Base-by-base conservation (phyloP, 108 stramenopile genomes). In the Skeletonema costatum region DNA sequence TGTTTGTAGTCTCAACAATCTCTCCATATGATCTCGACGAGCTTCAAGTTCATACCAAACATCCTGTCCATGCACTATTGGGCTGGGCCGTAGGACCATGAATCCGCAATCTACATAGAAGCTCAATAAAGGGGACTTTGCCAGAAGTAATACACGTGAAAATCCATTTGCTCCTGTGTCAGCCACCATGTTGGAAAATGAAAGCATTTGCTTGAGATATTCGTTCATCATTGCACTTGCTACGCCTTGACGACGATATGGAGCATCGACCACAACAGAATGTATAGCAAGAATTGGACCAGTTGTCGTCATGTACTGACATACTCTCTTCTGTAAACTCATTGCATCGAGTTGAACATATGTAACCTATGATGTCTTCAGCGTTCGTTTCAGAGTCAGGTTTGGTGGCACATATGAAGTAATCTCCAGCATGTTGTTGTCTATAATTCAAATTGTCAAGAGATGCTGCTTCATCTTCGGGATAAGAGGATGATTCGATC, bases 31-130 rank as follows among this genome's bases (percentile, higher is more conserved):
- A 6, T 67, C 66, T 16, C 32, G 66, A 32, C 66, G 39, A 32
- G 44, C 66, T 67, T 86, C 81, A 74, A 94, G 74, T 35, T 97
- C 93, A 64, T 90, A 93, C 96, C 94, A 95, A 4, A 82, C 42
- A 31, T 95, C 93, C 68, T 86, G 44, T 12, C 93, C 93, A 69
- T 95, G 96, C 36, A 90, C 86, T 42, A 95, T 88, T 8, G 81
- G 77, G 65, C 86, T 87, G 9, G 89, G 77, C 8, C 89, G 74
- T 31, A 68, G 74, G 17, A 92, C 86, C 12, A 38, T n/a, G 75
- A 93, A 96, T 6, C 96, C 96, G 74, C 78, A 88, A 32, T 69
- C 66, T 5, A 86, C 86, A 77, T 96, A 96, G 69, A 95, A 88
- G 31, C 80, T 77, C 74, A 96, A 74, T 51, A 93, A 74, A 32